Conservation (phyloP, 768 basidiomycete genomes). For the Leccinum uliginosum region DNA sequence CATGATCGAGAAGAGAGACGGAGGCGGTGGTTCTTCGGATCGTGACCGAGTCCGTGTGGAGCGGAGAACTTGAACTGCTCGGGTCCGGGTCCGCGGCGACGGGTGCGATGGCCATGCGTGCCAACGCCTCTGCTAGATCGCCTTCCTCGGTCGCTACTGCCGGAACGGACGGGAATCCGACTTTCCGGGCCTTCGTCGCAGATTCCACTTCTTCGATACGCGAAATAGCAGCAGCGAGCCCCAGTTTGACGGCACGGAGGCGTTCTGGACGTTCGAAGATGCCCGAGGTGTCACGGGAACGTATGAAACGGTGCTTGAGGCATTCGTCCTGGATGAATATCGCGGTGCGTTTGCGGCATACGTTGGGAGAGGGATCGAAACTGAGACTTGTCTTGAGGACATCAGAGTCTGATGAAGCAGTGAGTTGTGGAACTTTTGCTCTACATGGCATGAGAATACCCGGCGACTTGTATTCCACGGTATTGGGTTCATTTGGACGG, state of each 20-base stretch:
- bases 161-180: not conserved
- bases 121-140: conserved; percentile 45
- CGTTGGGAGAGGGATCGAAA: not conserved
- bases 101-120: conserved; percentile 36
- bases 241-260: conserved; percentile 76
- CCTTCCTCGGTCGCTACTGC: conserved; percentile 36
- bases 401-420: not conserved
- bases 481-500: not conserved
- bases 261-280: conserved; percentile 93
- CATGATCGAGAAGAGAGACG: conserved; percentile 51
- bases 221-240: conserved; percentile 75
- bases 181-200: not conserved
- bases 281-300: conserved; percentile 64
- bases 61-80: conserved; percentile 7
- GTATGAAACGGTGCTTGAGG: conserved; percentile 73
- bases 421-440: not conserved
- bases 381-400: not conserved
- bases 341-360: conserved; percentile 16
- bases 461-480: not conserved
- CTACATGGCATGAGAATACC: not conserved
- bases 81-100: not conserved
- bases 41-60: conserved; percentile 31
- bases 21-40: conserved; percentile 53
- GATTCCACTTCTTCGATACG: conserved; percentile 56
- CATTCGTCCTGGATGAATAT: conserved; percentile 68